Conservation (phyloP, 139 green algal species). For the Pleodorina starrii region DNA sequence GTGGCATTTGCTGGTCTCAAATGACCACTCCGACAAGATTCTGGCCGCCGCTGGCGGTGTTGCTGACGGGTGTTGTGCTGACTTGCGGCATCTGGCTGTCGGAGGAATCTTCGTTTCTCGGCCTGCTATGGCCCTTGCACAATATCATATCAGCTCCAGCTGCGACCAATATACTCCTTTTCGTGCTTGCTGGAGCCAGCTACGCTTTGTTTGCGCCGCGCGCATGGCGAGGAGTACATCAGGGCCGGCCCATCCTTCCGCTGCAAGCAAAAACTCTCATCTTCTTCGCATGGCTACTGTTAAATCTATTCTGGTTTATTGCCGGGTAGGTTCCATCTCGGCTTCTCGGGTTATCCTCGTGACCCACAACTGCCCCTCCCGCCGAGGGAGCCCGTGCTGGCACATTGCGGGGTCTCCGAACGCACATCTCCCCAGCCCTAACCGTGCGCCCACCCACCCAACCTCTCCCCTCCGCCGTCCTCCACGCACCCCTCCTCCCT, state of each 20-base stretch:
- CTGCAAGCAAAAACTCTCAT: background rate
- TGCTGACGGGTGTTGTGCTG: constrained; percentile 1
- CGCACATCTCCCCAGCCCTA: too few relatives aligned
- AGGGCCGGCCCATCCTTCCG: background rate
- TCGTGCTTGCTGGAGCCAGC: background rate
- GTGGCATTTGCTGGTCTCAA: background rate
- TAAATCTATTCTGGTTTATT: constrained; percentile 21
- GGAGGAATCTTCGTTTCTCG: background rate
- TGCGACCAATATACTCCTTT: background rate
- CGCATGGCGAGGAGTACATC: background rate
- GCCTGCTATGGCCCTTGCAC: background rate
- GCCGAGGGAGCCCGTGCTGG: too few relatives aligned
- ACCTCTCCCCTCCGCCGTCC: too few relatives aligned
- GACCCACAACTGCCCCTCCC: too few relatives aligned
- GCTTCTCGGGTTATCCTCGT: too few relatives aligned
- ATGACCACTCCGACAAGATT: background rate
- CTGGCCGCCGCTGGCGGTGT: background rate
- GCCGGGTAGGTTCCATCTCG: constrained; percentile 26
- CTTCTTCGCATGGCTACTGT: background rate
- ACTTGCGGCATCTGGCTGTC: constrained; percentile 2
- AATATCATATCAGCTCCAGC: background rate
- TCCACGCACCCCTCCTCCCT: background rate
- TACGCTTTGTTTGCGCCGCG: background rate
- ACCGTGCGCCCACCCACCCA: too few relatives aligned
- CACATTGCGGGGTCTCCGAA: too few relatives aligned